Base-by-base conservation (phyloP, 805 yeast genomes). In the Kuraishia piskuri region DNA sequence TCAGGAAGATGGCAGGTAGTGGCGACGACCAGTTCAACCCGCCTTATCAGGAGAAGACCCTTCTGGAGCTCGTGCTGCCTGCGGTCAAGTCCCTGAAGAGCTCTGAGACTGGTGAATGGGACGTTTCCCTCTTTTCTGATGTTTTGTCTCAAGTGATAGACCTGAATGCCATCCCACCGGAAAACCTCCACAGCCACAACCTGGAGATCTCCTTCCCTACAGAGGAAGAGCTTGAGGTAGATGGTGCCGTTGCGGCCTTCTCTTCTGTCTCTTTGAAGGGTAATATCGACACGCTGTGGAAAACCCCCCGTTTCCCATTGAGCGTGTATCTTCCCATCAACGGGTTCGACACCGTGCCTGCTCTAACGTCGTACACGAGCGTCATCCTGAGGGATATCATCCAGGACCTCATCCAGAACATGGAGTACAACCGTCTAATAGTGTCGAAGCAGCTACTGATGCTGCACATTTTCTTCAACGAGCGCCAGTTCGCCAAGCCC, bases 361-460 rank as follows among this genome's bases (percentile, higher is more conserved):
- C 77, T 2, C 68, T 73, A 3, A 72, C 70, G 1, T 63, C 81
- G 1, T 78, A 79, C 55, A 75, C 75, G 22, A 82, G 86, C 0
- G 70, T 88, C 53, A 64, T 92, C 23, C 74, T 90, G 59, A 80
- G 88, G 57, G 98, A 94, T 63, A 71, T 88, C 36, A 74, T 84
- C 37, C 77, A 79, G 50, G 97, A 92, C 67, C 70, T 88, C 31
- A 79, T 91, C 52, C 83, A 86, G 56, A 82, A 86, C 59, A 71
- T 92, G 72, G 96, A 91, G 58, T 94, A 89, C 74, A 94, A 94
- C 70, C 84, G 96, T 63, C 82, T 80, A 49, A 94, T 88, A 58
- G 95, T 89, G 9, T 84, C 96, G 0, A 82, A 88, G 57, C 97
- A 90, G 66, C 77, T 94, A 48, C 77, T 89, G 26, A 80, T 84